Evolutionary conservation across 306 rosid genomes (phyloP), one percentile per base, ranked within the genome.

Genomic region (Gynostemma pentaphyllum): DNA sequence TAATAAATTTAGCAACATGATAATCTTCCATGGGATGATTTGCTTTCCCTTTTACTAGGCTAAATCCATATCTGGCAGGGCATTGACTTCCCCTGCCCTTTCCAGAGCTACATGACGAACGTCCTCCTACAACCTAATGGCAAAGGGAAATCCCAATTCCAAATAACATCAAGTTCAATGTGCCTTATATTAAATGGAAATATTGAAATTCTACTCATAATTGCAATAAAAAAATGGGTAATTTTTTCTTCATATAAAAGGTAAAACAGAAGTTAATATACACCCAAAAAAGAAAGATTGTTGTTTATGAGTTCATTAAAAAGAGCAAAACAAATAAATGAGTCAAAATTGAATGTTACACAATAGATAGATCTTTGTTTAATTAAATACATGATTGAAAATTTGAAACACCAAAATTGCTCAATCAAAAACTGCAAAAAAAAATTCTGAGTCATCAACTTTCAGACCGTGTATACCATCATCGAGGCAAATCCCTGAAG

Each of bases 1-100:
- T 76, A 45, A 73, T 76, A 50, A 88, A 74, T 76, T 88, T 81
- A 12, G 96, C 90, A 6, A 88, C 94, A 22, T 86, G 95, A 70
- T 71, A 86, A 75, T 89, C 97, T 73, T 89, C 95, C 95, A 89
- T 89, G 30, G 97, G 87, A 68, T 89, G 97, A 67, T 80, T 84
- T 66, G 95, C 92, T 80, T 80, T 89, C 68, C 97, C 97, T 85
- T 86, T 76, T 48, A 86, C 95, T 7, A 89, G 78, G 77, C 87
- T 80, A 67, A 81, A 89, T 18, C 97, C 97, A 89, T 83, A 89
- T 79, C 78, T 89, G 66, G 75, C 89, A 9, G 85, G 45, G 70
- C 68, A 50, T 72, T 70, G 79, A 68, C 77, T 72, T 75, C 92
- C 80, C 81, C 78, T 78, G 53, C 97, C 97, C 76, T 82, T 89